Evolutionary conservation across 1,139 yeast species (phyloP).

Genomic region (Hemisphaericaspora xylanilytica): DNA sequence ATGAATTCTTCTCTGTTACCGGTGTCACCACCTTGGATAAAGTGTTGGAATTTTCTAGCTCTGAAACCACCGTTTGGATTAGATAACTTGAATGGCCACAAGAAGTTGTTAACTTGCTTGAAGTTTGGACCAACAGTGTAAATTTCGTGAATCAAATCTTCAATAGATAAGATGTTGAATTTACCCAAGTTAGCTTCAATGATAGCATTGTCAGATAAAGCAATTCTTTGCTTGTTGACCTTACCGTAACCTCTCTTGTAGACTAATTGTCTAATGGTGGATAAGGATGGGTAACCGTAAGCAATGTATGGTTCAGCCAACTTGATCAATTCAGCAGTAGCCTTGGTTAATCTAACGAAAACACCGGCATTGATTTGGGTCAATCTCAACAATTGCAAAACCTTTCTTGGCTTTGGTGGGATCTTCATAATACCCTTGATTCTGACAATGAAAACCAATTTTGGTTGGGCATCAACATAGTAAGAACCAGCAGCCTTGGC

Average conservation of each 20-base stretch:
- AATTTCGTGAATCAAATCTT: slow-evolving; percentile 98
- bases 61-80: slow-evolving; percentile 99
- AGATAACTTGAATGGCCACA: slow-evolving; percentile 99
- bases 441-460: slow-evolving; percentile 96
- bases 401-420: slow-evolving; percentile 99
- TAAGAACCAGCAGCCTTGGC: slow-evolving; percentile 95
- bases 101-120: slow-evolving; percentile 99
- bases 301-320: slow-evolving; percentile 99
- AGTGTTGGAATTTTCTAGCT: slow-evolving; percentile 99
- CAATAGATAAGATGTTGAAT: slow-evolving; percentile 94
- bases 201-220: slow-evolving; percentile 91
- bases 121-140: slow-evolving; percentile 99
- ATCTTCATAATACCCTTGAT: slow-evolving; percentile 99
- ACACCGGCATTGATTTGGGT: slow-evolving; percentile 99
- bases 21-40: slow-evolving; percentile 99
- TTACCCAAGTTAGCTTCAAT: slow-evolving; percentile 92
- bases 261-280: slow-evolving; percentile 93
- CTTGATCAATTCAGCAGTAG: slow-evolving; percentile 93
- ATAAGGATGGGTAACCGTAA: slow-evolving; percentile 98
- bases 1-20: slow-evolving; percentile 99
- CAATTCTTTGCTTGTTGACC: slow-evolving; percentile 97
- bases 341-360: slow-evolving; percentile 97
- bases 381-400: slow-evolving; percentile 94
- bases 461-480: slow-evolving; percentile 97
- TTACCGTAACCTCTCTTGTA: slow-evolving; percentile 99